phyloP scores from a whole-genome alignment of 352 stramenopile species.

The Phytophthora syringae region DNA sequence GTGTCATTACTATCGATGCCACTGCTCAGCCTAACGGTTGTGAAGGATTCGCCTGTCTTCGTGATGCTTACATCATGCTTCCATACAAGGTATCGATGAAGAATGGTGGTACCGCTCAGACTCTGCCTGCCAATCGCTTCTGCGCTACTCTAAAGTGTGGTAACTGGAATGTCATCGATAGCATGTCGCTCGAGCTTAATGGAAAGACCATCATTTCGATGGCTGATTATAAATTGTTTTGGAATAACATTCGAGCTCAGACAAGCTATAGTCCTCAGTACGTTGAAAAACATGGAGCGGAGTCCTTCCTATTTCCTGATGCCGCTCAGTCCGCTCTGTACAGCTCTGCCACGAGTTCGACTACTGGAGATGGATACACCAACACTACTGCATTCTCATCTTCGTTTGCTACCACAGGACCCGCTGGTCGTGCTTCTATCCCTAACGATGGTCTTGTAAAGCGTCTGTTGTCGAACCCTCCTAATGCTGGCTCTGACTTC shows the following conservation, averaged over 20 bases:
- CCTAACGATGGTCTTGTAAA: neutral
- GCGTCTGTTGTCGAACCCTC: neutral
- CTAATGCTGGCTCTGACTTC: neutral
- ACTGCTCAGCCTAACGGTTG: slow-evolving; percentile 7
- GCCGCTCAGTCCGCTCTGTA: neutral
- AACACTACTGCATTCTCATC: neutral
- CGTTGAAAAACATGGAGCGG: neutral
- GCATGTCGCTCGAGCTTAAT: slow-evolving; percentile 12
- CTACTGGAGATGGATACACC: neutral
- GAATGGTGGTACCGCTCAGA: slow-evolving; percentile 1
- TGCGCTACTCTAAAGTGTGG: slow-evolving; percentile 4
- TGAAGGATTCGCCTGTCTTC: slow-evolving; percentile 8
- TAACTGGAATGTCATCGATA: neutral
- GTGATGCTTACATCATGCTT: slow-evolving; percentile 24
- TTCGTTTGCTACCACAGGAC: no score
- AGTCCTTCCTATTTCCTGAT: neutral
- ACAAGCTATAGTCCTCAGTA: neutral
- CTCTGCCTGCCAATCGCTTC: neutral
- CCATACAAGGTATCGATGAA: slow-evolving; percentile 21
- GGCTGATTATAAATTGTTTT: slow-evolving; percentile 12
- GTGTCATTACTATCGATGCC: slow-evolving; percentile 20
- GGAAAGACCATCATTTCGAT: slow-evolving; percentile 2
- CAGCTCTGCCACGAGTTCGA: neutral
- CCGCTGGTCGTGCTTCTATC: neutral
- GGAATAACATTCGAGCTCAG: slow-evolving; percentile 10